Conservation (phyloP, 805 yeast species). For the Suhomyces xylopsoci region DNA sequence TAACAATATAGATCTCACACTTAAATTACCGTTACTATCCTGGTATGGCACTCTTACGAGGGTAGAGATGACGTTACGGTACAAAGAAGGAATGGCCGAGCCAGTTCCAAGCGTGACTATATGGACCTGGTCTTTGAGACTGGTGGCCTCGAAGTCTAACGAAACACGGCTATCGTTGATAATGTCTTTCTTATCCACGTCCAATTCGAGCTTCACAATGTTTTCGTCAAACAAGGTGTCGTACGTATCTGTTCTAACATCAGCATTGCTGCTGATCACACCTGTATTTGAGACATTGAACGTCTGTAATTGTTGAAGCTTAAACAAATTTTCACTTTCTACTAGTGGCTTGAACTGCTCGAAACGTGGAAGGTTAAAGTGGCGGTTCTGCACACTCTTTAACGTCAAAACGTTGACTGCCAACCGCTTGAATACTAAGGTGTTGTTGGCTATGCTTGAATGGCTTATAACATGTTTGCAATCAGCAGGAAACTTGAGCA, state of each 20-base stretch:
- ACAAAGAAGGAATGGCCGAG: constrained; percentile 80
- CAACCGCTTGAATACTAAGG: constrained; percentile 55
- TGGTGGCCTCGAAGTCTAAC: neutral
- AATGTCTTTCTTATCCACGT: constrained; percentile 19
- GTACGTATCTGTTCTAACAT: constrained; percentile 27
- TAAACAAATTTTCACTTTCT: constrained; percentile 7
- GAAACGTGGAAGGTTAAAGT: constrained; percentile 41
- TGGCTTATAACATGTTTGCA: constrained; percentile 74
- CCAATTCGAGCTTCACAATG: constrained; percentile 17
- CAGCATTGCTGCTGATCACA: constrained; percentile 8
- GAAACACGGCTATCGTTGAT: neutral
- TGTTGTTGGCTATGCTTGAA: constrained; percentile 56
- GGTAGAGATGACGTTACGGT: constrained; percentile 82
- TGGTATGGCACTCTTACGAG: constrained; percentile 65
- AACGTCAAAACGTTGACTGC: constrained; percentile 54
- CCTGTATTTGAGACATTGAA: constrained; percentile 16
- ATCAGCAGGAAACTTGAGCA: constrained; percentile 50
- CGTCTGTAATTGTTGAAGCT: constrained; percentile 33
- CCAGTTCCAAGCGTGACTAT: constrained; percentile 87
- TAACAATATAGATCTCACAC: constrained; percentile 51
- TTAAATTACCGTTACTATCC: constrained; percentile 15
- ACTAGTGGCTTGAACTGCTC: constrained; percentile 17
- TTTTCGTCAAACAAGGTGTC: constrained; percentile 29
- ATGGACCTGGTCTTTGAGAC: constrained; percentile 56
- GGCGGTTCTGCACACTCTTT: constrained; percentile 46